Conservation (phyloP, 2,329 filamentous ascomycete species). For the Cercospora nicotianae region DNA sequence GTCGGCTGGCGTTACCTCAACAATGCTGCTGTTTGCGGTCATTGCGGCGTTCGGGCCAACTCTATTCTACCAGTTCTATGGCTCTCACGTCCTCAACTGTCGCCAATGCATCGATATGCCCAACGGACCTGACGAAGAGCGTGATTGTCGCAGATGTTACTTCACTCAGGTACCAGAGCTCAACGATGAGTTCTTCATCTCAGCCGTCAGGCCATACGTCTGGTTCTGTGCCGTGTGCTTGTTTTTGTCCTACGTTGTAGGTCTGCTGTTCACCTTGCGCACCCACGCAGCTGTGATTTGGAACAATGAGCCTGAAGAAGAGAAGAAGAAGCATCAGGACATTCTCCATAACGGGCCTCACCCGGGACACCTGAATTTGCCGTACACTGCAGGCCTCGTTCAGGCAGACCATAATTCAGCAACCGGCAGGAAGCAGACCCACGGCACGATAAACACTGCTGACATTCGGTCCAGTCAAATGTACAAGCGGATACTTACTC, state of each 20-base stretch:
- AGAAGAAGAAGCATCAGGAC: constrained; percentile 42
- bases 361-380: constrained; percentile 23
- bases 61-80: constrained; percentile 97
- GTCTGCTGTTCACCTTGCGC: constrained; percentile 89
- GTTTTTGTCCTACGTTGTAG: constrained; percentile 91
- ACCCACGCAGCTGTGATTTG: constrained; percentile 97
- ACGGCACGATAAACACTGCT: constrained; percentile 42
- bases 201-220: constrained; percentile 90
- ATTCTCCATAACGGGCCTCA: constrained; percentile 9
- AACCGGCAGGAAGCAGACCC: constrained; percentile 17
- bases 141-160: constrained; percentile 89
- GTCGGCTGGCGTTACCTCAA: constrained; percentile 94
- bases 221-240: constrained; percentile 82
- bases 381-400: constrained; percentile 25
- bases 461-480: constrained; percentile 85
- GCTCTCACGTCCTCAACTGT: constrained; percentile 93
- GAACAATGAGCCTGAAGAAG: constrained; percentile 69
- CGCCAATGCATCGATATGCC: constrained; percentile 51
- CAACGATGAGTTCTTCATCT: constrained; percentile 82
- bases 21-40: constrained; percentile 94
- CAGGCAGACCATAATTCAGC: constrained; percentile 14
- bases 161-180: constrained; percentile 85
- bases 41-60: constrained; percentile 95
- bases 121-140: constrained; percentile 50
- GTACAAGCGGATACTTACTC: constrained; percentile 89